Evolutionary conservation across 1,284 basidiomycete species (phyloP), one percentile per base, ranked within the genome.

Genomic region (Ceratobasidium sp.): DNA sequence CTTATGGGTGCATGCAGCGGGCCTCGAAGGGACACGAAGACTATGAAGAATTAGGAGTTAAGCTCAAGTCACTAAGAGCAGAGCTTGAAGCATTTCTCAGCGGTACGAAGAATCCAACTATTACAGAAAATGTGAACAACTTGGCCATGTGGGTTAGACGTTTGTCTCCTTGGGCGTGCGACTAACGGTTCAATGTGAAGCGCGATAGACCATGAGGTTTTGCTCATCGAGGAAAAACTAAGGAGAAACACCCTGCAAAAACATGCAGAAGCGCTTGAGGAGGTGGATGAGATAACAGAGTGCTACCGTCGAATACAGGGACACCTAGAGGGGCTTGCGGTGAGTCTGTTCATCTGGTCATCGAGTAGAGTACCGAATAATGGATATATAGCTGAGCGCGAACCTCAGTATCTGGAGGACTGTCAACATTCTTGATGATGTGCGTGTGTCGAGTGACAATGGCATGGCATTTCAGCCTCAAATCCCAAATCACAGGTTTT

Each of bases 291-390:
- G n/a, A 29, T 58, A 58, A 17, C 29, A 4, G 20, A 31, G n/a
- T 45, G 27, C 56, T 58, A 58, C 29, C 56, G 42, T 5, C 38
- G 40, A 8, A 58, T 58, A 22, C 38, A 31, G 31, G 40, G 56
- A 31, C 42, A 42, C 12, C 56, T 58, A 5, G 13, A 13, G 27
- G 40, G 42, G 10, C 22, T 58, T 17, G 8, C 42, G 38, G 56
- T 58, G n/a, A 58, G 56, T 13, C 20, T 53, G n/a, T 38, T 17
- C 8, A 31, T 6, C 17, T 7, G 3, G 38, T 4, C 15, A 8
- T 20, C 22, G n/a, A n/a, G 2, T 6, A 7, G 10, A 10, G 31
- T 31, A 12, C 6, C 10, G 13, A 32, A n/a, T 58, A 1, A 58
- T 25, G 17, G n/a, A 3, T 5, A 12, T 25, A 25, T 15, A 56